phyloP scores from a whole-genome alignment of 179 eudicot species.

The Beta corolliflora region DNA sequence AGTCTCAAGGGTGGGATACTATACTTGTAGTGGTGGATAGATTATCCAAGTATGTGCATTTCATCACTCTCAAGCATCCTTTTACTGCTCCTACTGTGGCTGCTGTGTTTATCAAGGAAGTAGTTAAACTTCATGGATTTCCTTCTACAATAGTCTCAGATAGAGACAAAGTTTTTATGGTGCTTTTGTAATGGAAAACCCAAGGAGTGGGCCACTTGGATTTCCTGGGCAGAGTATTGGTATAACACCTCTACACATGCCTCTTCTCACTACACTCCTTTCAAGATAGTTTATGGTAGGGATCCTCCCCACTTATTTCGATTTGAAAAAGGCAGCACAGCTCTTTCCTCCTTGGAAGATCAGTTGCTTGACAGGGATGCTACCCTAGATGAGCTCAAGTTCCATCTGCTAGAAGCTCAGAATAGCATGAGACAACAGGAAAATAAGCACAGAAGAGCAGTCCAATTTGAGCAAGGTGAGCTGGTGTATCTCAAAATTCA shows the following conservation, averaged over 20 bases:
- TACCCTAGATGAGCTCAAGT: neutral
- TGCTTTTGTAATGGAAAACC: neutral
- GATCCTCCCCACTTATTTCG: neutral
- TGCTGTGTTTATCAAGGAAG: no score
- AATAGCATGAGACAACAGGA: neutral
- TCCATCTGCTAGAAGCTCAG: no score
- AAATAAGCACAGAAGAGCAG: neutral
- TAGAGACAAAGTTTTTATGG: neutral
- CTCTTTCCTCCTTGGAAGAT: neutral
- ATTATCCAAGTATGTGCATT: constrained; percentile 1
- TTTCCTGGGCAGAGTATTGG: neutral
- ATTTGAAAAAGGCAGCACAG: neutral
- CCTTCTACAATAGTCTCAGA: neutral
- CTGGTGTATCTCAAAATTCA: neutral
- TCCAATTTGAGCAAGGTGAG: neutral
- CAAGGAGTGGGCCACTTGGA: neutral
- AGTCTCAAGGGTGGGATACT: neutral
- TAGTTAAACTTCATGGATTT: neutral
- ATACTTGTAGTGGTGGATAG: neutral
- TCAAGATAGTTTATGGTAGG: neutral
- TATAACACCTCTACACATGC: neutral
- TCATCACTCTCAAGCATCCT: neutral
- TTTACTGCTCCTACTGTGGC: neutral
- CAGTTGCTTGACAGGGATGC: neutral
- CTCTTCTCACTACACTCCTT: neutral